Percentiles rank a stretch among this genome's conserved stretches.
phyloP scores from a whole-genome alignment of 2,329 filamentous ascomycete genomes.

The Pseudogymnoascus sp. region DNA sequence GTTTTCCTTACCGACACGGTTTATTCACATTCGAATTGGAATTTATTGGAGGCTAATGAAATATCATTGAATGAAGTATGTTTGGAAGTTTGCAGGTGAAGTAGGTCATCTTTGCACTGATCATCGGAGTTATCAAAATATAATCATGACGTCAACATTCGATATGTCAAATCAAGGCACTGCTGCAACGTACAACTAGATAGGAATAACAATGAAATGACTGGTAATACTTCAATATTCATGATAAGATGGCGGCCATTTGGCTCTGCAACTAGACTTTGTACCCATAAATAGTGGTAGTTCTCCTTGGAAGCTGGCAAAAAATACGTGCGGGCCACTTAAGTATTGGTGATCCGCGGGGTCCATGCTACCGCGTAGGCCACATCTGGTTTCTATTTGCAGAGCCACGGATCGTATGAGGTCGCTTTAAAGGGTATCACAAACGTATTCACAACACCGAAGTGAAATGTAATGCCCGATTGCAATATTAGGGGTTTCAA shows the following conservation, averaged over 20 bases:
- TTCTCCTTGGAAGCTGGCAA: background rate
- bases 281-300: background rate
- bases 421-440: background rate
- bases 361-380: background rate
- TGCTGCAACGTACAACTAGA: background rate
- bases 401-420: background rate
- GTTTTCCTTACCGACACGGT: background rate
- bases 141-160: background rate
- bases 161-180: background rate
- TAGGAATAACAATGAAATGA: background rate
- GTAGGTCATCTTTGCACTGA: background rate
- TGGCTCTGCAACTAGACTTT: background rate
- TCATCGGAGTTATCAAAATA: background rate
- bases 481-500: background rate
- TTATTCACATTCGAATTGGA: background rate
- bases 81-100: too few species aligned
- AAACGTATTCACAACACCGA: background rate
- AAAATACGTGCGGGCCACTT: background rate
- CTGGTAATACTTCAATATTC: background rate
- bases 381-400: background rate
- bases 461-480: background rate
- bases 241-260: background rate
- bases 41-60: background rate
- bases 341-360: background rate
- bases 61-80: background rate